These are phyloP conservation scores for Aspergillus sp. DNA, from an alignment of 2,329 filamentous ascomycete species.

Conservation along the genomic window DNA sequence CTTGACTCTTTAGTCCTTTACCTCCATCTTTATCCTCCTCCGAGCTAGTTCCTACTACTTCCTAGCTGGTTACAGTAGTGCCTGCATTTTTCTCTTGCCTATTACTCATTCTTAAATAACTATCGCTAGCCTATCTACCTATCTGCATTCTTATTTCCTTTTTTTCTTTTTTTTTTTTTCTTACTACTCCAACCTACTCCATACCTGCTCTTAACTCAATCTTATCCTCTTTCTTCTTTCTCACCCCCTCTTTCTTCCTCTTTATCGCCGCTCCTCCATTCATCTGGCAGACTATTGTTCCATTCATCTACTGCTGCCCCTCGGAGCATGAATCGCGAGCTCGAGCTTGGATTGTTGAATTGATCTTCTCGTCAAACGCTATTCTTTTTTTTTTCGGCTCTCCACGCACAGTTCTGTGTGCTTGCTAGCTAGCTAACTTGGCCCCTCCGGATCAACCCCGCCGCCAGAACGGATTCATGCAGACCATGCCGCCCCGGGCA, in stretches of 20 bases:
- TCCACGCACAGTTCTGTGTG: conserved; percentile 2
- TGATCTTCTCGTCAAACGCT: not conserved
- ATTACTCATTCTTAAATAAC: conserved; percentile 8
- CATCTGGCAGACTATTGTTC: not conserved
- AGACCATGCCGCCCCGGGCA: conserved; percentile 82
- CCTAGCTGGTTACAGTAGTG: conserved; percentile 2
- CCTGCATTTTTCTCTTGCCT: not conserved
- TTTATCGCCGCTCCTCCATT: conserved; percentile 5
- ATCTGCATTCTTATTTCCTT: not conserved
- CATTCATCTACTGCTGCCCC: not conserved
- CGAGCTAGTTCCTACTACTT: not conserved
- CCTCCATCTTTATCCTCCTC: not conserved
- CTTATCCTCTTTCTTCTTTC: conserved; percentile 1
- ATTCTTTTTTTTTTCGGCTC: not conserved
- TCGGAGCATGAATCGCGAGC: conserved; percentile 16
- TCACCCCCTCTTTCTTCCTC: not conserved
- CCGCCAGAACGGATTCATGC: conserved; percentile 38
- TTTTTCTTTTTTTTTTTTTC: not conserved
- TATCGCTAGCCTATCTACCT: not conserved
- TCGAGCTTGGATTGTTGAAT: conserved; percentile 13
- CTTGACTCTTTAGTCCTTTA: too few species aligned
- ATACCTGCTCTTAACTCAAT: not conserved
- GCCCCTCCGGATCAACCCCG: conserved; percentile 15
- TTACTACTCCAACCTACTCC: not conserved
- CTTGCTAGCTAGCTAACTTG: conserved; percentile 8